Evolutionary conservation across 371 early-diverging fungal species (phyloP).

Genomic region (Coemansia sp.): DNA sequence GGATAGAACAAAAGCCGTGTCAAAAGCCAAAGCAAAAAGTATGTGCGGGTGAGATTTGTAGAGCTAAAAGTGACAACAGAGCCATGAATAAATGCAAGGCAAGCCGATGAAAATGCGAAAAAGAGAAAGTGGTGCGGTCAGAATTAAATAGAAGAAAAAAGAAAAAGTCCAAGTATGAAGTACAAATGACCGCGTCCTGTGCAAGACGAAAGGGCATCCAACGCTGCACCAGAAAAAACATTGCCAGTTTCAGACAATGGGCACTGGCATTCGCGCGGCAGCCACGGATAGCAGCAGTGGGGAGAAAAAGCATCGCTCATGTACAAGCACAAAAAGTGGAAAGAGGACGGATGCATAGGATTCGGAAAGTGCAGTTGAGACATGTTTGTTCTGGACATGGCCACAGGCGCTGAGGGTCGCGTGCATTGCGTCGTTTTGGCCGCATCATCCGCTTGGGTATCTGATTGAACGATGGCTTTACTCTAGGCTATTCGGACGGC

Average conservation of each 20-base stretch:
- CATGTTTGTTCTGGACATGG: background rate
- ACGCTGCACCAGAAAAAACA: background rate
- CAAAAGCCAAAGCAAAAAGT: background rate
- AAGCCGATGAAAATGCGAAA: background rate
- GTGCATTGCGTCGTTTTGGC: constrained; percentile 3
- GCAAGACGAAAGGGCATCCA: background rate
- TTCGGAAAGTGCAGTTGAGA: background rate
- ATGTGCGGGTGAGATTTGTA: background rate
- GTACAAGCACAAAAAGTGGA: constrained; percentile 3
- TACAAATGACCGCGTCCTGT: background rate
- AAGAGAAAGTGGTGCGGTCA: background rate
- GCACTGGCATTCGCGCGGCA: background rate
- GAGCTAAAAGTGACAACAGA: background rate
- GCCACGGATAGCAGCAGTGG: constrained; percentile 2
- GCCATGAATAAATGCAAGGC: constrained; percentile 6
- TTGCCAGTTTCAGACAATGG: background rate
- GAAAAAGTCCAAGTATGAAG: background rate
- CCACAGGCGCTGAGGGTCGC: constrained; percentile 7
- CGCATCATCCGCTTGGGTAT: constrained; percentile 1
- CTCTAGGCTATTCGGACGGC: no score
- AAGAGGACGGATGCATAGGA: constrained; percentile 2
- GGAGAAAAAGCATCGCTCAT: constrained; percentile 2
- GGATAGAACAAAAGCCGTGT: no score
- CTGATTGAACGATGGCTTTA: no score
- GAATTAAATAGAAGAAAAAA: background rate